Base-by-base conservation (phyloP, 805 yeast genomes). In the Wickerhamiella hasegawae region DNA sequence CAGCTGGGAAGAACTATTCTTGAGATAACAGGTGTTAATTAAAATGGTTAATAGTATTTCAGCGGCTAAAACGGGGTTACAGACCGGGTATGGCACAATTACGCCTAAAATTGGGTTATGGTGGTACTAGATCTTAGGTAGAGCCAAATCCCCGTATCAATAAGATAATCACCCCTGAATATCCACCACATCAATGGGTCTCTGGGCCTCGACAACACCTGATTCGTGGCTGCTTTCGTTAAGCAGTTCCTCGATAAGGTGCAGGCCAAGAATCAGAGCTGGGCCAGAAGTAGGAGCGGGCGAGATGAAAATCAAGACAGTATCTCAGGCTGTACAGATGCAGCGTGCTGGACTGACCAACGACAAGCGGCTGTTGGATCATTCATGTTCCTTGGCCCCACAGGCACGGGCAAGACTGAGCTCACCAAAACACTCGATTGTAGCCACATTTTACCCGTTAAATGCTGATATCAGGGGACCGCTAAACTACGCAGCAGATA, bases 381-480 rank as follows among this genome's bases (percentile, higher is more conserved):
- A 37, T 90, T 90, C 57, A 77, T 87, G 78, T 90, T 90, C 58
- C 64, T 90, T 45, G 98, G 98, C 17, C 97, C 98, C 36, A 90
- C 98, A 0, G 98, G 98, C 60, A 87, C 97, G 0, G 98, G 98
- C 60, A 87, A 87, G 57, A 90, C 98, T 1, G 97, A 90, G 56
- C 66, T 90, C 35, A 85, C 96, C 6, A 87, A 87, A 55, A 75
- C 92, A 0, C 66, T 87, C 38, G 94, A n/a, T n/a, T n/a, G n/a
- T n/a, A n/a, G n/a, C n/a, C n/a, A n/a, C n/a, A n/a, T n/a, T n/a
- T n/a, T n/a, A n/a, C n/a, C n/a, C n/a, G n/a, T n/a, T n/a, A n/a
- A n/a, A n/a, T n/a, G n/a, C n/a, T n/a, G n/a, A n/a, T n/a, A n/a
- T n/a, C n/a, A n/a, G n/a, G n/a, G n/a, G n/a, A n/a, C n/a, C n/a